Evolutionary conservation across 1,284 basidiomycete species (phyloP).

Genomic region (Tetrapyrgos nigripes): DNA sequence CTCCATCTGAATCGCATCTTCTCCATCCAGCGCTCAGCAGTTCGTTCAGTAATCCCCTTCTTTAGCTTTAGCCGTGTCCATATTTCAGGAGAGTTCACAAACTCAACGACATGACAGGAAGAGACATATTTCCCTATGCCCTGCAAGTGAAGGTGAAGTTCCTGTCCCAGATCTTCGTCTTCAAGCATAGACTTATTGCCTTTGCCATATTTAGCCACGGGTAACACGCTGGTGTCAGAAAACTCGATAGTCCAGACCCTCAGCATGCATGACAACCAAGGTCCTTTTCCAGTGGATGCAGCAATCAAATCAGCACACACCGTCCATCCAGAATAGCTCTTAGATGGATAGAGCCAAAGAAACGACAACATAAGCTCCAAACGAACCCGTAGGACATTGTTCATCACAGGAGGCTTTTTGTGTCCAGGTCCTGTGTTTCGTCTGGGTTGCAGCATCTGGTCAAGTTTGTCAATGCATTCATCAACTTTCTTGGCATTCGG

Average conservation of each 20-base stretch:
- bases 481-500: background rate
- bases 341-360: slow-evolving; percentile 8
- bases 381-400: slow-evolving; percentile 4
- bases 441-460: background rate
- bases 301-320: slow-evolving; percentile 7
- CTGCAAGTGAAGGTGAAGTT: slow-evolving; percentile 33
- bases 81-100: slow-evolving; percentile 25
- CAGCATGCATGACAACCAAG: slow-evolving; percentile 10
- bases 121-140: slow-evolving; percentile 27
- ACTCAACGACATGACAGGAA: slow-evolving; percentile 32
- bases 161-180: slow-evolving; percentile 34
- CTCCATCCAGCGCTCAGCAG: slow-evolving; percentile 31
- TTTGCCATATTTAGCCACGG: too few species aligned
- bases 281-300: background rate
- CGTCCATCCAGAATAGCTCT: slow-evolving; percentile 4
- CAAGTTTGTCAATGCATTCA: background rate
- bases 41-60: slow-evolving; percentile 25
- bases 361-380: slow-evolving; percentile 13
- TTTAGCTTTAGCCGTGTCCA: slow-evolving; percentile 18
- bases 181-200: slow-evolving; percentile 24
- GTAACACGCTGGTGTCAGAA: slow-evolving; percentile 1
- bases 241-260: slow-evolving; percentile 11
- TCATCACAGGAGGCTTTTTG: background rate
- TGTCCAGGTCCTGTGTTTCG: background rate
- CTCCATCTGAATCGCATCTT: slow-evolving; percentile 31